A percentile compares a stretch with the other conserved stretches of the same genome.
Conservation (phyloP, 1,284 basidiomycete genomes). For the Singerocomus inundabilis region DNA sequence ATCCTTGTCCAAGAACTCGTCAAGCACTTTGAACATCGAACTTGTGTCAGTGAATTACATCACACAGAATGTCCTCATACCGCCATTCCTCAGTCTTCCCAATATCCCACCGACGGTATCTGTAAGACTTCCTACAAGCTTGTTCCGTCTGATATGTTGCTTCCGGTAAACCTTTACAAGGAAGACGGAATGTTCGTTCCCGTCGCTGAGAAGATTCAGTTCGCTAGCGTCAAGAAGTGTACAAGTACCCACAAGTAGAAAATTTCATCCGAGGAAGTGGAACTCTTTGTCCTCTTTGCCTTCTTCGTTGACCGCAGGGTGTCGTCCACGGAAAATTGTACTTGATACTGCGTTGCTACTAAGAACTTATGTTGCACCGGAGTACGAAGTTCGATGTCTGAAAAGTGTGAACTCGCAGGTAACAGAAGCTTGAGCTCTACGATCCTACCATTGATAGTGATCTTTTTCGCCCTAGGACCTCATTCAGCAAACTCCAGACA, state of each 20-base stretch:
- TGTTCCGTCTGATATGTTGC: neutral
- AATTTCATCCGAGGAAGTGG: conserved; percentile 13
- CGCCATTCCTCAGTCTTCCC: conserved; percentile 15
- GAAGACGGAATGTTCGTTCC: conserved; percentile 9
- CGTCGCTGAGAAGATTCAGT: conserved; percentile 16
- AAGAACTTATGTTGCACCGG: conserved; percentile 1
- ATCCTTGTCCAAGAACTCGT: conserved; percentile 10
- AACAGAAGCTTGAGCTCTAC: neutral
- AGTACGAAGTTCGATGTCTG: conserved; percentile 18
- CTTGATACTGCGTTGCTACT: conserved; percentile 11
- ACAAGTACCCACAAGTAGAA: conserved; percentile 22
- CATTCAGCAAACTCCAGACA: neutral
- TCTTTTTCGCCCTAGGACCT: conserved; percentile 8
- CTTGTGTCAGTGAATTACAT: conserved; percentile 1
- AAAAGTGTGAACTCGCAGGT: neutral
- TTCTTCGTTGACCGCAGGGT: conserved; percentile 11
- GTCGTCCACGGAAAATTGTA: conserved; percentile 13
- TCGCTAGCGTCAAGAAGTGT: neutral
- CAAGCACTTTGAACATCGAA: conserved; percentile 13
- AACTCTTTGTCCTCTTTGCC: conserved; percentile 8
- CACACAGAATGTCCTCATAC: conserved; percentile 4
- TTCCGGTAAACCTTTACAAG: conserved; percentile 13
- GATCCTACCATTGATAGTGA: conserved; percentile 15
- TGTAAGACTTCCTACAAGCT: conserved; percentile 12
- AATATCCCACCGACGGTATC: conserved; percentile 12